Percentiles rank a stretch among this genome's conserved stretches.
These are phyloP conservation scores for Cladosporium sp. DNA, from an alignment of 2,329 filamentous ascomycete species.

Conservation along the genomic window DNA sequence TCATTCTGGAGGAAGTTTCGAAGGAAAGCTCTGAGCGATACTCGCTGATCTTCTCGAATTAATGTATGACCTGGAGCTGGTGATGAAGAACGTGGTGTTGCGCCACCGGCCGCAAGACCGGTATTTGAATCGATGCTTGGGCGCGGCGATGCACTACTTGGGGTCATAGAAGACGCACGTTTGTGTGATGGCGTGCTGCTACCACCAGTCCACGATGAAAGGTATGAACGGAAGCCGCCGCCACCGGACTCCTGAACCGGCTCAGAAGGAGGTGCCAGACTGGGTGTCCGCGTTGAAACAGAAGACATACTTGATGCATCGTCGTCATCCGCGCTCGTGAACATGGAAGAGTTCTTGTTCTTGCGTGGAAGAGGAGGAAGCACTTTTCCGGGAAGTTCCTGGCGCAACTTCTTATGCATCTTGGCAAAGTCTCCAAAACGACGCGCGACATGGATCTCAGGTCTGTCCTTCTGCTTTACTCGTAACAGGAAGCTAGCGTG, in stretches of 20 bases:
- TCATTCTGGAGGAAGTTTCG: constrained; percentile 79
- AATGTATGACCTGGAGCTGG: constrained; percentile 9
- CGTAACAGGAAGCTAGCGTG: constrained; percentile 91
- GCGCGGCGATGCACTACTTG: constrained; percentile 13
- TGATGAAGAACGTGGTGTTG: constrained; percentile 18
- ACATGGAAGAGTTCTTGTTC: constrained; percentile 74
- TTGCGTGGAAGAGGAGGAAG: constrained; percentile 84
- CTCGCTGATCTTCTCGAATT: constrained; percentile 75
- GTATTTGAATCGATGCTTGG: constrained; percentile 13
- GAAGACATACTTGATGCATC: constrained; percentile 80
- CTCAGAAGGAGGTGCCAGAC: constrained; percentile 13
- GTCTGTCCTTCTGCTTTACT: constrained; percentile 70
- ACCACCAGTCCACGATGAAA: constrained; percentile 32
- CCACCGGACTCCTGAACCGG: constrained; percentile 23
- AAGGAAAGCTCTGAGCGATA: constrained; percentile 88
- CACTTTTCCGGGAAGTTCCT: constrained; percentile 86
- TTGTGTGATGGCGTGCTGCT: constrained; percentile 34
- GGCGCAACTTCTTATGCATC: constrained; percentile 72
- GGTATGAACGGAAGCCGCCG: constrained; percentile 42
- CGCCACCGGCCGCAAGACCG: constrained; percentile 5
- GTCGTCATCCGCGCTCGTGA: constrained; percentile 54
- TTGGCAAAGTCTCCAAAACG: constrained; percentile 84
- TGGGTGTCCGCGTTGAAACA: constrained; percentile 58
- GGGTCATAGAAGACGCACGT: constrained; percentile 36
- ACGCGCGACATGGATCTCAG: constrained; percentile 75